Conservation (phyloP, 306 rosid species). For the Pyrus pyrifolia region DNA sequence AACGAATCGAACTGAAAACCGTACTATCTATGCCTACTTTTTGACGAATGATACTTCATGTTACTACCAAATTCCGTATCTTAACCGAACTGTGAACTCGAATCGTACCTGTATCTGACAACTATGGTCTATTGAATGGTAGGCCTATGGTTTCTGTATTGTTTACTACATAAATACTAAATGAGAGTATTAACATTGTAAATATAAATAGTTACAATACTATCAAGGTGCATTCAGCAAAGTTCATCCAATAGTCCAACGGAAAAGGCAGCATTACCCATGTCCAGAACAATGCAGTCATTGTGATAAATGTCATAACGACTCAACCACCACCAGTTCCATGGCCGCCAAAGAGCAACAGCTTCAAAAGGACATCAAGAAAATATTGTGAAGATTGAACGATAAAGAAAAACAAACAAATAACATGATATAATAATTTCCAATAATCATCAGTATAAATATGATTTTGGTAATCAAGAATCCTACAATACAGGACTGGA, state of each 20-base stretch:
- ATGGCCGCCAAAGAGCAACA: slow-evolving; percentile 93
- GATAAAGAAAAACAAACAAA: background rate
- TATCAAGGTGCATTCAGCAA: background rate
- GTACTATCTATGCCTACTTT: too few relatives aligned
- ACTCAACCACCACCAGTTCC: slow-evolving; percentile 99
- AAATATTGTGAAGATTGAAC: background rate
- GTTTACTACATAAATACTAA: background rate
- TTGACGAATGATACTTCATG: too few relatives aligned
- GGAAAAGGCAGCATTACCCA: slow-evolving; percentile 51
- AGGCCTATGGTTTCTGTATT: background rate
- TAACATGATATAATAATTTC: background rate
- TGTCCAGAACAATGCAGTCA: slow-evolving; percentile 76
- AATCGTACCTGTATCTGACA: too few relatives aligned
- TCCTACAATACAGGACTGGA: background rate
- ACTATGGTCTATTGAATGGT: too few relatives aligned
- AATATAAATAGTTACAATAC: background rate
- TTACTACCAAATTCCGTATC: too few relatives aligned
- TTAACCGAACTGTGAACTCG: too few relatives aligned
- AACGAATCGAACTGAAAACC: too few relatives aligned
- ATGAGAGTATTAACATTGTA: background rate
- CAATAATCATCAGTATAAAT: background rate
- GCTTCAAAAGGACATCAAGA: slow-evolving; percentile 32
- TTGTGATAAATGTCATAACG: slow-evolving; percentile 89
- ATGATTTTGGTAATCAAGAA: background rate
- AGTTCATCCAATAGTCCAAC: slow-evolving; percentile 3